Evolutionary conservation across 129 eudicot genomes (phyloP).

Genomic region (Pittosporum tobira): DNA sequence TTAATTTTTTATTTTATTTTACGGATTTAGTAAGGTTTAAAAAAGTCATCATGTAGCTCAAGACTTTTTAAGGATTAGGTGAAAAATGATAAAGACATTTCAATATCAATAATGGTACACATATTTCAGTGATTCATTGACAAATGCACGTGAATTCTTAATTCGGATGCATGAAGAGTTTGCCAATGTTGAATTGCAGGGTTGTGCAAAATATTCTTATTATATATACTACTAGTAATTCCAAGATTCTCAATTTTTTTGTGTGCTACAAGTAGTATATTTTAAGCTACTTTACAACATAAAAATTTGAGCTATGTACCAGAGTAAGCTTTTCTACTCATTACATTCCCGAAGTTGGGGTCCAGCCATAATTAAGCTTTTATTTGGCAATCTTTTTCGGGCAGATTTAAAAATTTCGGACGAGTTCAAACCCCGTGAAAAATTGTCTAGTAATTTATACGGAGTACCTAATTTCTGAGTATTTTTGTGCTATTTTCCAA

Average conservation of each 20-base stretch:
- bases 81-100: not conserved
- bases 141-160: slow-evolving; percentile 1
- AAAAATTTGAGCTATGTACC: not conserved
- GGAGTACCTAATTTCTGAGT: no score
- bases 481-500: no score
- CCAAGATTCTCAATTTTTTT: not conserved
- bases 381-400: not conserved
- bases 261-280: no score
- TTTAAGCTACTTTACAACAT: not conserved
- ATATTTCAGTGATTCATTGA: not conserved
- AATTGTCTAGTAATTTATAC: no score
- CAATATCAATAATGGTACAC: not conserved
- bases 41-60: not conserved
- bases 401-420: not conserved
- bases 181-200: not conserved
- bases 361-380: slow-evolving; percentile 3
- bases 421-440: not conserved
- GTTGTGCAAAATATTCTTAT: not conserved
- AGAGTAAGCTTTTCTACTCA: not conserved
- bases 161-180: not conserved
- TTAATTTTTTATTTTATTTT: no score
- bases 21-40: not conserved
- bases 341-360: not conserved
- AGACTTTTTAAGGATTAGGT: not conserved
- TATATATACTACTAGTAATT: no score